Base-by-base conservation (phyloP, 306 rosid genomes). In the Ormosia emarginata region DNA sequence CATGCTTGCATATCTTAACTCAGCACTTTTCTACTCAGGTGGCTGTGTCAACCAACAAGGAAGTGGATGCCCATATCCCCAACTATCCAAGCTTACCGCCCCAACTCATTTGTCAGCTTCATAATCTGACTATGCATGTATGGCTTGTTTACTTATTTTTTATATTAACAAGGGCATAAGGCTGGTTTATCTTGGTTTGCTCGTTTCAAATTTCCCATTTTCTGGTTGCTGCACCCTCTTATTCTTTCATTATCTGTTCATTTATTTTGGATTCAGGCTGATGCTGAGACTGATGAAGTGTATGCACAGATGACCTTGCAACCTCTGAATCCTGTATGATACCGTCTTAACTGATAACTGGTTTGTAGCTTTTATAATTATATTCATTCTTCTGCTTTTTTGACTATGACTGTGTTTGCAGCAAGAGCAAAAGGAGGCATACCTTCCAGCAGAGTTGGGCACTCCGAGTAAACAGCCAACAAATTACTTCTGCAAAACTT, bases 241-340 rank as follows among this genome's bases (percentile, higher is more conserved):
- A 62, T 50, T 18, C 85, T 83, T 40, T 63, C 5, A 81, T 69
- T 44, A 39, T 79, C 15, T 18, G 55, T 71, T 71, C 74, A 11
- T 24, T 77, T 50, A 41, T 40, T 32, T 58, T 74, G 44, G 13
- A 82, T 85, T 80, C 94, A 95, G 98, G 98, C 98, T 65, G 98
- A 95, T 85, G 82, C 80, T 6, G 98, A 95, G 89, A 93, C 98
- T 0, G 98, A 87, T 81, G 90, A 95, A 87, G 98, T 95, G 52
- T 95, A 95, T 6, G 98, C 97, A 0, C 98, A 95, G 73, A 95
- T 95, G 98, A 95, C 98, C 46, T 86, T 95, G 89, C 98, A 95
- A 59, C 98, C 98, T 3, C 85, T 95, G 79, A 95, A 82, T 87
- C 92, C 89, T 40, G 98, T 95, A 91, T 44, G 89, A 56, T 46